A percentile compares a stretch with the other conserved stretches of the same genome.
Evolutionary conservation across 331 rosid genomes (phyloP).

Genomic region (Malus hybrid): DNA sequence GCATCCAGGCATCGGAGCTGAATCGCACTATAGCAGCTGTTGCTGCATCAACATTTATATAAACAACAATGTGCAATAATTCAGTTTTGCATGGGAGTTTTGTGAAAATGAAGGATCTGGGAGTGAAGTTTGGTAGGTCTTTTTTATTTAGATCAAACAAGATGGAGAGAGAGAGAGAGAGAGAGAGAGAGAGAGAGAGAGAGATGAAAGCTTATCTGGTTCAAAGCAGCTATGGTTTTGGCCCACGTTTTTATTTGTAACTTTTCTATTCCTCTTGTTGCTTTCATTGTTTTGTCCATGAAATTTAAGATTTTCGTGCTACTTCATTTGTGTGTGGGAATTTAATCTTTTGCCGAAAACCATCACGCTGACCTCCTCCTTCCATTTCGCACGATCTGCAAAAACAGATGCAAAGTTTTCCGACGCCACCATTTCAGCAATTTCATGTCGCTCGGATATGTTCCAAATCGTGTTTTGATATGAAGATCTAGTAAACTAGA

Average conservation of each 20-base stretch:
- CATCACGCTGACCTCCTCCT: no score
- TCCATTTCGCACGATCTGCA: no score
- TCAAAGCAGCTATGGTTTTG: constrained; percentile 9
- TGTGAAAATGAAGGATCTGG: constrained; percentile 71
- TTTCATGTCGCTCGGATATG: no score
- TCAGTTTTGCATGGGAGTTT: constrained; percentile 52
- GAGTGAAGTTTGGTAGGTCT: constrained; percentile 37
- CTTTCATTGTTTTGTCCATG: constrained; percentile 21
- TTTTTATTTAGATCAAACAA: background rate
- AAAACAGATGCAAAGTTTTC: no score
- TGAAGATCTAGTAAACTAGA: no score
- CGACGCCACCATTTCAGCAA: no score
- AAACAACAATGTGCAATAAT: constrained; percentile 71
- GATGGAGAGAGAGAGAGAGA: constrained; percentile 4
- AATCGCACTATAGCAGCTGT: constrained; percentile 28
- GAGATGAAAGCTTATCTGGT: background rate
- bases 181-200: background rate
- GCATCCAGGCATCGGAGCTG: constrained; percentile 23
- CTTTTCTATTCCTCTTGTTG: constrained; percentile 14
- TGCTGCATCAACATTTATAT: constrained; percentile 76
- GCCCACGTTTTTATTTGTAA: constrained; percentile 20
- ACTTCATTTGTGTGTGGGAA: background rate
- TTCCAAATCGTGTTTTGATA: no score
- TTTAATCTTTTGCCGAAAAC: background rate
- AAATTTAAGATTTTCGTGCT: background rate